Conservation (phyloP, 768 basidiomycete genomes). For the Agaricus blazei region DNA sequence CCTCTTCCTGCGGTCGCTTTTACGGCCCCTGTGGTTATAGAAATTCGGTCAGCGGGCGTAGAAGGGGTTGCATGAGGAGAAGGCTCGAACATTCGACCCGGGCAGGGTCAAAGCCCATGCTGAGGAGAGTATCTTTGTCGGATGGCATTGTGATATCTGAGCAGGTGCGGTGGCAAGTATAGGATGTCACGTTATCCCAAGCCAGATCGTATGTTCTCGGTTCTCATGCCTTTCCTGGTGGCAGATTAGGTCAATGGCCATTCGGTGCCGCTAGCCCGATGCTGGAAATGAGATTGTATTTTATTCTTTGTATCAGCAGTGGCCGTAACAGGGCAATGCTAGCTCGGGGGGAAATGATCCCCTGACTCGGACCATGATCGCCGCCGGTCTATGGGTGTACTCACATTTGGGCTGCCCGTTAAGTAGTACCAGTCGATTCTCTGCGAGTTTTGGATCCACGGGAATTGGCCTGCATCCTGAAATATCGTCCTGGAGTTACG, state of each 20-base stretch:
- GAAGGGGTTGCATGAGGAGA: slow-evolving; percentile 8
- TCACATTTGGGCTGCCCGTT: too few species aligned
- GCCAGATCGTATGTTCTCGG: not conserved
- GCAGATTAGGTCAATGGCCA: too few species aligned
- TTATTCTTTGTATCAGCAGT: not conserved
- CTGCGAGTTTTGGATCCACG: too few species aligned
- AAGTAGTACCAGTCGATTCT: too few species aligned
- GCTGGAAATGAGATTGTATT: not conserved
- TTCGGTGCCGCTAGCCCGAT: too few species aligned
- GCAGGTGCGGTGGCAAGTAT: not conserved
- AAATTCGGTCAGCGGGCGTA: slow-evolving; percentile 10
- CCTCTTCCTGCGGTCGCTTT: slow-evolving; percentile 80
- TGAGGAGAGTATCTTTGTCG: slow-evolving; percentile 70
- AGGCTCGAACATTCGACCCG: slow-evolving; percentile 75
- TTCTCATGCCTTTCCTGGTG: not conserved
- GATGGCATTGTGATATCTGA: slow-evolving; percentile 32
- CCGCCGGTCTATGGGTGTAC: not conserved
- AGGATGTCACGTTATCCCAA: slow-evolving; percentile 8
- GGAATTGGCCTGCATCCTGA: too few species aligned
- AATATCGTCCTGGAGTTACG: too few species aligned
- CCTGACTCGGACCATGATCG: not conserved
- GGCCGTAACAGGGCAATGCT: not conserved
- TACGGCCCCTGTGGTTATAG: slow-evolving; percentile 65
- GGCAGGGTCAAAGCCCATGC: slow-evolving; percentile 83
- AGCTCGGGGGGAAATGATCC: not conserved